Conservation (phyloP, 2,329 filamentous ascomycete genomes). For the Pseudomassariella vexata region DNA sequence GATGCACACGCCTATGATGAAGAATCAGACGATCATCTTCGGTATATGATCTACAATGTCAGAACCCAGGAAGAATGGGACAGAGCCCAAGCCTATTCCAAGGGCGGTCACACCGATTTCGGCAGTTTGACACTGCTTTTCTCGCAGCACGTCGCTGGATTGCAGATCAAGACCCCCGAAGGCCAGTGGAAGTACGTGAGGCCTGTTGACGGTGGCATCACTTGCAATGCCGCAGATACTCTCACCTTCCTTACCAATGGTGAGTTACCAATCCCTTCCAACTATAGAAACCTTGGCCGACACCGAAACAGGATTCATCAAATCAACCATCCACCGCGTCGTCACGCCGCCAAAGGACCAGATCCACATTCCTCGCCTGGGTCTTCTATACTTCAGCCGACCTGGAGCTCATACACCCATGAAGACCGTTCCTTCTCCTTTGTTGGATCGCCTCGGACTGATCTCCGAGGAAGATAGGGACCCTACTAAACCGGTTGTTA, state of each 20-base stretch:
- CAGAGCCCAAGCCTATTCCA: conserved; percentile 32
- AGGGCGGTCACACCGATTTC: conserved; percentile 29
- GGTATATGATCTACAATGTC: conserved; percentile 22
- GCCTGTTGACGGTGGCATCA: conserved; percentile 27
- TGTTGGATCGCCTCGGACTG: conserved; percentile 29
- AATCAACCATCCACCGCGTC: conserved; percentile 20
- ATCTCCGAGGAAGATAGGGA: conserved; percentile 33
- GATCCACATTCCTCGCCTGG: conserved; percentile 14
- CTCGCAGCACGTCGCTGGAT: conserved; percentile 47
- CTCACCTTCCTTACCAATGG: conserved; percentile 33
- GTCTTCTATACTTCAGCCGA: conserved; percentile 20
- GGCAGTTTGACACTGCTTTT: conserved; percentile 44
- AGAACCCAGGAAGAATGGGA: conserved; percentile 22
- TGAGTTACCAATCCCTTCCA: conserved; percentile 19
- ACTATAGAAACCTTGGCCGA: conserved; percentile 23
- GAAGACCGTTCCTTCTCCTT: conserved; percentile 27
- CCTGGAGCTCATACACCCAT: conserved; percentile 22
- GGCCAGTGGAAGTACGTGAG: conserved; percentile 27
- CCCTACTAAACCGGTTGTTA: conserved; percentile 24
- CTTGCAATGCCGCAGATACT: conserved; percentile 42
- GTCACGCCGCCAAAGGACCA: conserved; percentile 20
- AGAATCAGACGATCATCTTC: conserved; percentile 20
- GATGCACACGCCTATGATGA: conserved; percentile 19
- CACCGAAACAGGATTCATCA: conserved; percentile 16
- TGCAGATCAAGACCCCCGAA: conserved; percentile 42